A percentile compares a stretch with the other conserved stretches of the same genome.
phyloP scores from a whole-genome alignment of 371 early-diverging fungal species.

The Rhizopus sp. region DNA sequence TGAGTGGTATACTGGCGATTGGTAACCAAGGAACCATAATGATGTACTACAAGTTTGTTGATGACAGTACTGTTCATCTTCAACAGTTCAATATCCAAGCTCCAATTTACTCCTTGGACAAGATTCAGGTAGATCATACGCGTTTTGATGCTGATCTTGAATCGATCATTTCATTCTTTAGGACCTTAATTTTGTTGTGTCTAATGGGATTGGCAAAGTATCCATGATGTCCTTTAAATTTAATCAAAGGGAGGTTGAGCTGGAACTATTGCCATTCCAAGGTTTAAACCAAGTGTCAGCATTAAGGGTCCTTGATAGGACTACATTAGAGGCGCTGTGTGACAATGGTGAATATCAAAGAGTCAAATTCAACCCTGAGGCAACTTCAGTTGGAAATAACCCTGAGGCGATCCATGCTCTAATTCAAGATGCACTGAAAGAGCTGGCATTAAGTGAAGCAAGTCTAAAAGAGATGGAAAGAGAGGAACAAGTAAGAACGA shows the following conservation, averaged over 20 bases:
- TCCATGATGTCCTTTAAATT: constrained; percentile 2
- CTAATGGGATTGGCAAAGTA: constrained; percentile 8
- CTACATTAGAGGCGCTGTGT: neutral
- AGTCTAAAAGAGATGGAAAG: constrained; percentile 5
- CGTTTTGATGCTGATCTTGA: neutral
- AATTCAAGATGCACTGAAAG: constrained; percentile 8
- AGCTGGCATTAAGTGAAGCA: constrained; percentile 13
- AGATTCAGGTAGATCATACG: constrained; percentile 7
- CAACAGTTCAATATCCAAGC: constrained; percentile 18
- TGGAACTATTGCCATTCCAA: constrained; percentile 1
- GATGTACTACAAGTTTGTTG: constrained; percentile 9
- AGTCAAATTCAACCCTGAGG: constrained; percentile 5
- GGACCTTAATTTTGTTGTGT: constrained; percentile 7
- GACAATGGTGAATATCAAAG: neutral
- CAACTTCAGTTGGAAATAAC: constrained; percentile 7
- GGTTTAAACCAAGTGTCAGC: neutral
- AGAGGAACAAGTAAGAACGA: constrained; percentile 8
- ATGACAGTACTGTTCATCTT: neutral
- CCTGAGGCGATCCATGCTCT: constrained; percentile 4
- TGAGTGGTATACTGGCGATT: constrained; percentile 5
- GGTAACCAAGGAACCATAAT: constrained; percentile 22
- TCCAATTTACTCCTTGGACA: constrained; percentile 14
- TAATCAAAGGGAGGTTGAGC: neutral
- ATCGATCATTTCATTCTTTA: neutral
- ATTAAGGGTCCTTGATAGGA: neutral